Evolutionary conservation across 768 basidiomycete species (phyloP).

Genomic region (Coprinopsis marcescibilis): DNA sequence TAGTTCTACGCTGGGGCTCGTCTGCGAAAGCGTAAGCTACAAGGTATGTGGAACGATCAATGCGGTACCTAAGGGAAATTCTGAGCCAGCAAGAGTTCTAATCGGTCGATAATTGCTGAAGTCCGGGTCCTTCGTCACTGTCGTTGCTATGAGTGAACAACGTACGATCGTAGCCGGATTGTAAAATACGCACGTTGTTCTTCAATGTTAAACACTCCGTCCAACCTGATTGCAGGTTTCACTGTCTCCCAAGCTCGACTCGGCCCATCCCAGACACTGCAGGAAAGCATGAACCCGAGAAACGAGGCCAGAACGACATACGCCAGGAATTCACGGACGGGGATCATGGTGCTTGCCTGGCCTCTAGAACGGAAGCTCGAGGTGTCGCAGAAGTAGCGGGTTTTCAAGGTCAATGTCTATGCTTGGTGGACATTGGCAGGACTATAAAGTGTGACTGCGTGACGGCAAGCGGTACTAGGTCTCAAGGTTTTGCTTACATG

Average conservation of each 20-base stretch:
- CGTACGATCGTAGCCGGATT: neutral
- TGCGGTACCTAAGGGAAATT: slow-evolving; percentile 53
- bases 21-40: slow-evolving; percentile 30
- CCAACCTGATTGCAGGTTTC: neutral
- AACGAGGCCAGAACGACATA: slow-evolving; percentile 6
- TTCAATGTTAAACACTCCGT: neutral
- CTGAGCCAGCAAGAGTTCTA: slow-evolving; percentile 34
- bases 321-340: slow-evolving; percentile 3
- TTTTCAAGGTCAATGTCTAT: too few relatives aligned
- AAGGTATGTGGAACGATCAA: neutral
- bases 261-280: slow-evolving; percentile 1
- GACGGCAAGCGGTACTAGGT: too few relatives aligned
- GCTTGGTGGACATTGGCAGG: too few relatives aligned
- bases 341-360: neutral
- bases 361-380: too few relatives aligned
- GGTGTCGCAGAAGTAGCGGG: too few relatives aligned
- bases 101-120: slow-evolving; percentile 45
- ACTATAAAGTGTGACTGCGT: too few relatives aligned
- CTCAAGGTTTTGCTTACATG: too few relatives aligned
- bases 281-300: slow-evolving; percentile 4
- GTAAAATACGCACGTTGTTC: neutral
- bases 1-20: slow-evolving; percentile 46
- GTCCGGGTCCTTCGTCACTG: too few relatives aligned
- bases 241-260: neutral
- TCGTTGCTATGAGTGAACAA: slow-evolving; percentile 24